A percentile compares a stretch with the other conserved stretches of the same genome.
Conservation (phyloP, 225 moss, liverwort and hornwort species). For the Polytrichum commune region DNA sequence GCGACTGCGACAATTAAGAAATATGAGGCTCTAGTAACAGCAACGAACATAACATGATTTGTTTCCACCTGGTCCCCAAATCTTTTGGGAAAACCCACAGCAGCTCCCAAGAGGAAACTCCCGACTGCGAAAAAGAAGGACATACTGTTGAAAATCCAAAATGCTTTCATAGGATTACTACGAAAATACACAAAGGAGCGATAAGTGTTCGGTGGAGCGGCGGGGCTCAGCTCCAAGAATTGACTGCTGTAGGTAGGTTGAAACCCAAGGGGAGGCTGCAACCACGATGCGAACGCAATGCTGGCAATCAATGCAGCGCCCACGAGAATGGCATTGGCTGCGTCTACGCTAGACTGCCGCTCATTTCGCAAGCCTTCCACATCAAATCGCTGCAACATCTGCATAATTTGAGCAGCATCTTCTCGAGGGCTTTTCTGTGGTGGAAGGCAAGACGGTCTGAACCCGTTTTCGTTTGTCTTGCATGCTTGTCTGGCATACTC, state of each 20-base stretch:
- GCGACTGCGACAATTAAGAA: constrained; percentile 9
- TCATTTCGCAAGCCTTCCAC: constrained; percentile 13
- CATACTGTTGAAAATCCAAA: constrained; percentile 31
- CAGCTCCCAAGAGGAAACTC: not conserved
- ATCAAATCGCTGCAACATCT: constrained; percentile 3
- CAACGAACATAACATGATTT: constrained; percentile 1
- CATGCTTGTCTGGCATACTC: too few relatives aligned
- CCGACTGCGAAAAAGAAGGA: constrained; percentile 19
- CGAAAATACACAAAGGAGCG: not conserved
- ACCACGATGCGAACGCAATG: constrained; percentile 38
- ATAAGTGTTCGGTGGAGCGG: constrained; percentile 1
- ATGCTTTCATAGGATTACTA: constrained; percentile 23
- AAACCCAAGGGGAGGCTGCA: constrained; percentile 34
- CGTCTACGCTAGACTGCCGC: constrained; percentile 23
- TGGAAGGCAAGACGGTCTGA: too few relatives aligned
- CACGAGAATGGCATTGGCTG: constrained; percentile 32
- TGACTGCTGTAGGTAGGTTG: too few relatives aligned
- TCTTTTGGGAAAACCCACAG: not conserved
- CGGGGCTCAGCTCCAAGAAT: not conserved
- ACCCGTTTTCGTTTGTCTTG: too few relatives aligned
- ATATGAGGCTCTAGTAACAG: constrained; percentile 6
- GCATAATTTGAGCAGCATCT: not conserved
- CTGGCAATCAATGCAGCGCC: constrained; percentile 39
- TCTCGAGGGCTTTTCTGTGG: not conserved
- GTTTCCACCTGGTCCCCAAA: not conserved